These are phyloP conservation scores for Apiospora pterosperma DNA, from an alignment of 2,329 filamentous ascomycete genomes.

Conservation along the genomic window DNA sequence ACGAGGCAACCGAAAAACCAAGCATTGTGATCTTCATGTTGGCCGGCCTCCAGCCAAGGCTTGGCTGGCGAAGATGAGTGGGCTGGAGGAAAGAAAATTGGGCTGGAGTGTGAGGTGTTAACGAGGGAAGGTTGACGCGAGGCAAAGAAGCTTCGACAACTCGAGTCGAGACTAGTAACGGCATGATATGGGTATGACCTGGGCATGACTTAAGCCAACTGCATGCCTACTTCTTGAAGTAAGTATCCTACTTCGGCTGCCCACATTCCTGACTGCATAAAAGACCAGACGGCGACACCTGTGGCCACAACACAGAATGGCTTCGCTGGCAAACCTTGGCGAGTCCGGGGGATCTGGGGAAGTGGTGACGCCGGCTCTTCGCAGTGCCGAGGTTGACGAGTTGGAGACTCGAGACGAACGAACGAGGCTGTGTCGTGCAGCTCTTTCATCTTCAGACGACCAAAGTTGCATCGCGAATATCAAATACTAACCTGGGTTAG, in stretches of 20 bases:
- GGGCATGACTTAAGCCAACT: neutral
- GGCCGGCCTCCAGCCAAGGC: neutral
- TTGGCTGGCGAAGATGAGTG: neutral
- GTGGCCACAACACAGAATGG: neutral
- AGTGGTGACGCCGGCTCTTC: neutral
- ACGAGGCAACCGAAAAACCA: neutral
- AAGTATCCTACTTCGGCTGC: too few relatives aligned
- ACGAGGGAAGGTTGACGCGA: conserved; percentile 1
- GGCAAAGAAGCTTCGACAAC: neutral
- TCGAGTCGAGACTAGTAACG: neutral
- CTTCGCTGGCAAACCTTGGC: neutral
- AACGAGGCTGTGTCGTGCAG: neutral
- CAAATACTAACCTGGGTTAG: too few relatives aligned
- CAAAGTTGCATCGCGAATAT: neutral
- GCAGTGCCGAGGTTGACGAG: neutral
- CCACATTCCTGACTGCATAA: too few relatives aligned
- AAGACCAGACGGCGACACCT: neutral
- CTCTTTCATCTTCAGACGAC: neutral
- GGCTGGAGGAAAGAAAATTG: conserved; percentile 1
- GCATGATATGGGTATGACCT: neutral
- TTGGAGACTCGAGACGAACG: neutral
- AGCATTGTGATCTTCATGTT: conserved; percentile 2
- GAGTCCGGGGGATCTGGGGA: neutral
- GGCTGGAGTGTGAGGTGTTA: neutral
- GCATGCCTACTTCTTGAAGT: neutral